Evolutionary conservation across 2,329 filamentous ascomycete species (phyloP), one percentile per base, ranked within the genome.

Genomic region (Diaporthe sp.): DNA sequence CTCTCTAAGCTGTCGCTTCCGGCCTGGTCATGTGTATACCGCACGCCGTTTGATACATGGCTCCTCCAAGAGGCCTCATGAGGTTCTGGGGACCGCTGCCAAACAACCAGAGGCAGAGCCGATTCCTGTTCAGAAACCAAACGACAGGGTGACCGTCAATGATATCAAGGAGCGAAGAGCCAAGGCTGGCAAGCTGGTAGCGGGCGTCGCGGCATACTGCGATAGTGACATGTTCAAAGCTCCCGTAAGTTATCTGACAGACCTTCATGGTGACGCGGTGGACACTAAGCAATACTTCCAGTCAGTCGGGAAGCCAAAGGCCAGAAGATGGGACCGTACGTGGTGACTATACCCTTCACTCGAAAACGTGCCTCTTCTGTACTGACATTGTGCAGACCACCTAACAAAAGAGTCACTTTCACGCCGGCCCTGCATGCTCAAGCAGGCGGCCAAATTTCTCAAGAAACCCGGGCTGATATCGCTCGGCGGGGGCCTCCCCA

Each of bases 401-500:
- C 83, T 96, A 61, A 93, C 87, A 38, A 78, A 85, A 12, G 94
- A 96, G 82, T 90, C 90, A 76, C 87, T 87, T 74, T 82, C 88
- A 28, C 86, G 91, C 69, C 83, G 90, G 82, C 92, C 89, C 45
- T 94, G 90, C 77, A 92, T 92, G n/a, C 87, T 98, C 76, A 98
- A 98, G 84, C 88, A 89, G 76, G 95, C 96, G 7, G 96, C 96
- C 58, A 90, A 89, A 73, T 93, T 92, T 82, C 89, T 98, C 71
- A 93, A 93, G 81, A 94, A 89, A 52, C 95, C 95, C 0, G 95
- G 94, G 22, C 85, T 98, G 75, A 97, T 99, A 81, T 98, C 95
- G 1, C 92, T 99, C 2, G 97, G 97, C 72, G 97, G 97, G 69
- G 97, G 97, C 4, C 87, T 99, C 28, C 97, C 97, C 5, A 96